Evolutionary conservation across 2,329 filamentous ascomycete genomes (phyloP).

Genomic region (Pseudodiploospora longispora): DNA sequence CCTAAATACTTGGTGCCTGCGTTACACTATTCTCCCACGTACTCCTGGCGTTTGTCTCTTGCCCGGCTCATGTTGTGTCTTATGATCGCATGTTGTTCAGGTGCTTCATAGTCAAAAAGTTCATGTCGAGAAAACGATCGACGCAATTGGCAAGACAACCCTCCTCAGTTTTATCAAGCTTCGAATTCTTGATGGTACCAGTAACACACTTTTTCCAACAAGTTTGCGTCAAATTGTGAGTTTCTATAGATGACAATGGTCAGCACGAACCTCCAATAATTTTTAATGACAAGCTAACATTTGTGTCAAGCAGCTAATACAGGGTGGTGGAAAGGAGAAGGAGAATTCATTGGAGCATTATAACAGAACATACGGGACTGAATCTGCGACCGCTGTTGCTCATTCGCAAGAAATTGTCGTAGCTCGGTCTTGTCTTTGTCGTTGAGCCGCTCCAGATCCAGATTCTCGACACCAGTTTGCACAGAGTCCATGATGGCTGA

Average conservation of each 20-base stretch:
- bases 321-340: no score
- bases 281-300: no score
- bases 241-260: conserved; percentile 29
- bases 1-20: no score
- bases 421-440: conserved; percentile 81
- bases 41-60: no score
- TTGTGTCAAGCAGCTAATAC: no score
- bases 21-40: no score
- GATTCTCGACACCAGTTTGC: conserved; percentile 34
- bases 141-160: conserved; percentile 86
- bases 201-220: conserved; percentile 96
- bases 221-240: conserved; percentile 54
- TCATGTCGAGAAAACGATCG: conserved; percentile 85
- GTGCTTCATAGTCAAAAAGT: conserved; percentile 76
- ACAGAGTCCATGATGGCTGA: conserved; percentile 26
- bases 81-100: conserved; percentile 52
- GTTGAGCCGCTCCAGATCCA: conserved; percentile 67
- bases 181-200: conserved; percentile 58
- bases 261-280: conserved; percentile 2
- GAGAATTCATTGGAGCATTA: no score
- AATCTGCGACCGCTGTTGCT: conserved; percentile 72
- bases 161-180: conserved; percentile 72
- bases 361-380: conserved; percentile 46
- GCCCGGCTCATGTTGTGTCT: neutral
- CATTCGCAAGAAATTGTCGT: conserved; percentile 74